These are phyloP conservation scores for Fusarium piperis DNA, from an alignment of 2,329 filamentous ascomycete species.

Conservation along the genomic window DNA sequence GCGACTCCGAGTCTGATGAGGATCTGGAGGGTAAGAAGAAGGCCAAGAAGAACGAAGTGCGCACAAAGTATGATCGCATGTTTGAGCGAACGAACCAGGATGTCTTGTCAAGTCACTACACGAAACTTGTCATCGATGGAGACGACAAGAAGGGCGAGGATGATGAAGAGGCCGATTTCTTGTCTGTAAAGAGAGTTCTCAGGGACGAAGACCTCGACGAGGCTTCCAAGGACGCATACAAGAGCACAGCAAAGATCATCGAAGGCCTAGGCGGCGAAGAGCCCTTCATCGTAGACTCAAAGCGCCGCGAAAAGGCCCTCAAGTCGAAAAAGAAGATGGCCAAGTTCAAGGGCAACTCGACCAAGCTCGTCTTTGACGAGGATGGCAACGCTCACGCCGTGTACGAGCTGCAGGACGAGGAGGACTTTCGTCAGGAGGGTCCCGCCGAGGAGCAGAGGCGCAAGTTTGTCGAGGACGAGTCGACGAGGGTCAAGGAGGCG, in stretches of 20 bases:
- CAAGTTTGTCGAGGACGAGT: conserved; percentile 81
- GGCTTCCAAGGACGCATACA: conserved; percentile 56
- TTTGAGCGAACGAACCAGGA: conserved; percentile 97
- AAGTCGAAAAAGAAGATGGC: conserved; percentile 93
- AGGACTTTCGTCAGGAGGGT: conserved; percentile 79
- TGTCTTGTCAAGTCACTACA: conserved; percentile 92
- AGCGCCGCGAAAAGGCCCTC: conserved; percentile 94
- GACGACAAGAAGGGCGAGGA: conserved; percentile 60
- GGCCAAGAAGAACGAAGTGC: conserved; percentile 74
- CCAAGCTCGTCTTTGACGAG: conserved; percentile 90
- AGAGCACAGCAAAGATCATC: conserved; percentile 66
- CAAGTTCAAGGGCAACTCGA: conserved; percentile 87
- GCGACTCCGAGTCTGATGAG: conserved; percentile 65
- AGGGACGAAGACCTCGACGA: conserved; percentile 72
- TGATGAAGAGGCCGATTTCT: conserved; percentile 81
- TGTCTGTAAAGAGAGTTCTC: conserved; percentile 89
- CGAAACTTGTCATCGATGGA: conserved; percentile 78
- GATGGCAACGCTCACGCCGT: conserved; percentile 85
- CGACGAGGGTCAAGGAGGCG: conserved; percentile 74
- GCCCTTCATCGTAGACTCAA: conserved; percentile 87
- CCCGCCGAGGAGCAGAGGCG: conserved; percentile 78
- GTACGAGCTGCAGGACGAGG: conserved; percentile 89
- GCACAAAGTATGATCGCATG: conserved; percentile 98
- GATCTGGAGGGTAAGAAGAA: conserved; percentile 64
- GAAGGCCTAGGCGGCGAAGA: conserved; percentile 74